Evolutionary conservation across 2,329 filamentous ascomycete genomes (phyloP), one percentile per base, ranked within the genome.

Genomic region (Ascochyta viciae-villosae): DNA sequence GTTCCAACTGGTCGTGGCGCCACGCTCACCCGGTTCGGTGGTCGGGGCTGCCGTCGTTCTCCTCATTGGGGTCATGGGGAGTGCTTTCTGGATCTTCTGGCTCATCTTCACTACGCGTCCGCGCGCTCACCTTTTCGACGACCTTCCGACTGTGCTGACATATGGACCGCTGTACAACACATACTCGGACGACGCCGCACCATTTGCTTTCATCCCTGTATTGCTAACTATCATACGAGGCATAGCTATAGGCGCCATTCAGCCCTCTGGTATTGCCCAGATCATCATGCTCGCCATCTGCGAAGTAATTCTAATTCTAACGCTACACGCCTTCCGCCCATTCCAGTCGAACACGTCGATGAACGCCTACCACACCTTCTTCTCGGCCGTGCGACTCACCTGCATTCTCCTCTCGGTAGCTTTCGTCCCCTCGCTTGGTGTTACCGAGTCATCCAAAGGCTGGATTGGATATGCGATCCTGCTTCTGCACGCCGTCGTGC

Each of bases 111-210:
- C 82, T 23, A 95, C 91, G 0, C 88, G 90, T 61, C 93, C 93
- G 6, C 88, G 92, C 58, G 90, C 92, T 1, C 89, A 92, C 63
- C 82, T 99, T 9, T 99, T 97, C 73, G 95, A 99, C 76, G 92
- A 98, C 69, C 82, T 99, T 44, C 87, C 92, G 6, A 97, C 92
- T 0, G 87, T 98, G 8, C 82, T 99, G 2, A 83, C 92, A 1
- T 98, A 96, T 67, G 95, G 95, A 0, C 92, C 95, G 5, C 81
- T 99, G 7, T 99, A 99, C 72, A 99, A 99, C 77, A 99, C 95
- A 0, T 98, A 96, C 74, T 95, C 91, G 23, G 95, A 99, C 74
- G 90, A 94, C 73, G 92, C 92, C 0, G 91, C 94, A 7, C 88
- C 91, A 0, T 99, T 96, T 75, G 92, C 94, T 6, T 83, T 96